Evolutionary conservation across 306 rosid species (phyloP), one percentile per base, ranked within the genome.

Genomic region (Cucumis cinereus): DNA sequence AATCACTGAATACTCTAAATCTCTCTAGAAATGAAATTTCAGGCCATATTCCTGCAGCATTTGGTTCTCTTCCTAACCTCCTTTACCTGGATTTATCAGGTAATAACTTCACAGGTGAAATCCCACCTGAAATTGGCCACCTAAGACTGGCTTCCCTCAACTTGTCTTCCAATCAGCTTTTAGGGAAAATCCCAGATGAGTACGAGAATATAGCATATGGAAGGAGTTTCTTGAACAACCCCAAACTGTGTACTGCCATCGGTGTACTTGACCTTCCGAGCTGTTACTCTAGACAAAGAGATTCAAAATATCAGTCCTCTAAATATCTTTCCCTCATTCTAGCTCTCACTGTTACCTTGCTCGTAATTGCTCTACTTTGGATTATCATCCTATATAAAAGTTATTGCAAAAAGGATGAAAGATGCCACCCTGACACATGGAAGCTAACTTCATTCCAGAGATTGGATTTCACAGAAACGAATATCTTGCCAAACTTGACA

Each of bases 371-470:
- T 43, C 62, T 87, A 52, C 22, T 78, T 5, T 62, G 86, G 78
- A 80, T 80, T 59, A 22, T 79, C 20, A 84, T 56, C 30, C 28
- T 36, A 33, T 56, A 86, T 47, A 87, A 74, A 74, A 78, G 43
- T 76, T 75, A 36, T 6, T 40, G 73, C 36, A 77, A 77, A 72
- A 86, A 80, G 78, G 88, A 71, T 78, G 84, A 64, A 2, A 17
- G 77, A 58, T 73, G 56, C 23, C 79, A 85, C 81, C 57, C 79
- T 62, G 79, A 84, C 63, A 80, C 89, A 40, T 91, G 99, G 99
- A 89, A 85, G 88, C 85, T 90, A 22, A 90, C 89, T 40, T 87
- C 97, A 57, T 94, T 94, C 87, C 99, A 92, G 35, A 86, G 84
- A 69, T 52, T 88, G 67, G 87, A 89, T 64, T 86, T 94, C 79